These are phyloP conservation scores for Elongisporangium undulatum DNA, from an alignment of 352 stramenopile species.

Conservation along the genomic window DNA sequence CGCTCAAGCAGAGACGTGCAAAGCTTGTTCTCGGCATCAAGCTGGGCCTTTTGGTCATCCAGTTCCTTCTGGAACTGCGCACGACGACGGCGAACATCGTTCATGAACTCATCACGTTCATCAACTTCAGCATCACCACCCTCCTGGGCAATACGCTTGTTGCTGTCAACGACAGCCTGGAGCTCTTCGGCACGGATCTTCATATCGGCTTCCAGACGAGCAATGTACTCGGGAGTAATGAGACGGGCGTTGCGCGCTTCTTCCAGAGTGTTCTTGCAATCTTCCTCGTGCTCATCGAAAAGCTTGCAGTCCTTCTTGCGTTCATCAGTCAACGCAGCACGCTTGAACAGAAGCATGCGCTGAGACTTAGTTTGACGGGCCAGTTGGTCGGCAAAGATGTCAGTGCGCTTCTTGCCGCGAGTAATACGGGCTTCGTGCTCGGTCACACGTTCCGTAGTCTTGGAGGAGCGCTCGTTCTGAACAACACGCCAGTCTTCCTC, in stretches of 20 bases:
- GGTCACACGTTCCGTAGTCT: slow-evolving; percentile 57
- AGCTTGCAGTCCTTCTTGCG: slow-evolving; percentile 75
- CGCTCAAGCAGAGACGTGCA: slow-evolving; percentile 74
- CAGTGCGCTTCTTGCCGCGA: slow-evolving; percentile 80
- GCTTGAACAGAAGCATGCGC: slow-evolving; percentile 86
- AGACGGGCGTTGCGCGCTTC: slow-evolving; percentile 59
- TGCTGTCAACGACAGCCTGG: slow-evolving; percentile 74
- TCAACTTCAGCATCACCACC: slow-evolving; percentile 68
- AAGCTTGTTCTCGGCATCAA: slow-evolving; percentile 75
- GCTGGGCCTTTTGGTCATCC: slow-evolving; percentile 66
- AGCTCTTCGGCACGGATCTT: slow-evolving; percentile 76
- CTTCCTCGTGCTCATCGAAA: slow-evolving; percentile 83
- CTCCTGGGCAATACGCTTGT: slow-evolving; percentile 79
- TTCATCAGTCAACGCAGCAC: slow-evolving; percentile 78
- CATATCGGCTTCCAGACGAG: slow-evolving; percentile 81
- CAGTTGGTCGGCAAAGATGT: slow-evolving; percentile 79
- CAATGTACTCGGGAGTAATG: slow-evolving; percentile 84
- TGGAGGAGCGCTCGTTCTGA: slow-evolving; percentile 53
- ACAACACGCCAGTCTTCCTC: slow-evolving; percentile 83
- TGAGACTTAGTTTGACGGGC: slow-evolving; percentile 76
- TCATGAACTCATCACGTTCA: slow-evolving; percentile 87
- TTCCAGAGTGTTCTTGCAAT: slow-evolving; percentile 74
- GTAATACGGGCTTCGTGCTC: slow-evolving; percentile 65
- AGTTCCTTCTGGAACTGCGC: slow-evolving; percentile 83
- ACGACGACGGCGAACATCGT: slow-evolving; percentile 74